These are phyloP conservation scores for Sabuloglossum arenarium DNA, from an alignment of 495 filamentous ascomycete genomes.

Conservation along the genomic window DNA sequence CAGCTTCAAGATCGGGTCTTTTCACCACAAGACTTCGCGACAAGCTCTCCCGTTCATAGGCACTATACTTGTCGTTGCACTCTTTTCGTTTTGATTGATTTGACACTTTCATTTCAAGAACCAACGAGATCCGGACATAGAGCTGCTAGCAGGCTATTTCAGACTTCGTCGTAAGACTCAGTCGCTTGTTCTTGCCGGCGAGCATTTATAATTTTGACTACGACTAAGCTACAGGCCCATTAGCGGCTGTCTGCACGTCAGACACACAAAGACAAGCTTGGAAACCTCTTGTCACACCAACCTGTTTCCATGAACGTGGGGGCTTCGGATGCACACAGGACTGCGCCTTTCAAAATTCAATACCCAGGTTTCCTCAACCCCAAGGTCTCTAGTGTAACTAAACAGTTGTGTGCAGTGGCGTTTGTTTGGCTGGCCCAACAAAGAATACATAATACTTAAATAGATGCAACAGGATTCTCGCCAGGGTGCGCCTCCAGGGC, in stretches of 20 bases:
- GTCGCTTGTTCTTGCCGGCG: not conserved
- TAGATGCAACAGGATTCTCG: slow-evolving; percentile 1
- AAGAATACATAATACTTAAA: not conserved
- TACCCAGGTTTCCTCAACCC: not conserved
- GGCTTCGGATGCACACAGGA: not conserved
- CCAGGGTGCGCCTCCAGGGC: not conserved
- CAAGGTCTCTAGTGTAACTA: not conserved
- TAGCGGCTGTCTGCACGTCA: not conserved
- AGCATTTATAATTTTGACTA: not conserved
- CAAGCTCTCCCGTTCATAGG: not conserved
- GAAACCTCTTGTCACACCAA: not conserved
- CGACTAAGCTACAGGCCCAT: not conserved
- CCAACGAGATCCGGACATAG: too few species aligned
- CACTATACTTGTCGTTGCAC: not conserved
- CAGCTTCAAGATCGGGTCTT: not conserved
- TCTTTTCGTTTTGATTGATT: not conserved
- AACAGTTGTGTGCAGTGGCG: not conserved
- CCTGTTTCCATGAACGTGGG: not conserved
- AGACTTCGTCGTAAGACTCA: too few species aligned
- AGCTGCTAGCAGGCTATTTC: too few species aligned
- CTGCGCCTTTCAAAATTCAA: not conserved
- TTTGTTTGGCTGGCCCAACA: slow-evolving; percentile 1
- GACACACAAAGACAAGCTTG: not conserved
- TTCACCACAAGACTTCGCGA: not conserved
- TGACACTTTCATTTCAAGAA: not conserved